A percentile compares a stretch with the other conserved stretches of the same genome.
phyloP scores from a whole-genome alignment of 2,329 filamentous ascomycete genomes.

The Aspergillus awamori region DNA sequence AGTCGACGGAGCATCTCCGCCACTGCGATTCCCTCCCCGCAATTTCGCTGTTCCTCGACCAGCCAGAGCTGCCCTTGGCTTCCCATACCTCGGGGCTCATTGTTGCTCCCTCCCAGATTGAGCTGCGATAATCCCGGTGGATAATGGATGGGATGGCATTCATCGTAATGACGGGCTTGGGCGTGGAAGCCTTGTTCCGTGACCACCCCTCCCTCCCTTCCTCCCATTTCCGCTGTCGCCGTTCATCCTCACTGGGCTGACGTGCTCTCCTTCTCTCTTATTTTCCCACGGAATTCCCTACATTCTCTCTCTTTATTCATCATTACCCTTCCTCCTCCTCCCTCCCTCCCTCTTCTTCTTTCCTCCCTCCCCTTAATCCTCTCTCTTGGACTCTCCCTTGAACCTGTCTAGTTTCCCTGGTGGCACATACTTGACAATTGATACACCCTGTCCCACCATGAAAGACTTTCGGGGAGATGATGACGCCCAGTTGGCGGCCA shows the following conservation, averaged over 20 bases:
- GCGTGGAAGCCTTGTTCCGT: not conserved
- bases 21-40: constrained; percentile 7
- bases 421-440: not conserved
- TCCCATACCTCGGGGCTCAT: not conserved
- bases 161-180: no score
- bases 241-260: not conserved
- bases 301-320: not conserved
- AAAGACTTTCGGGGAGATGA: constrained; percentile 39
- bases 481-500: constrained; percentile 54
- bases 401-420: not conserved
- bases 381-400: not conserved
- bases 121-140: not conserved
- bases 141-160: not conserved
- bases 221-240: not conserved
- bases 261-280: not conserved
- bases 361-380: not conserved
- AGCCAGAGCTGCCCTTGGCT: not conserved
- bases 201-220: not conserved
- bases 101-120: not conserved
- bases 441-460: constrained; percentile 19
- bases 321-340: not conserved
- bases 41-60: not conserved
- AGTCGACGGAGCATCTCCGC: constrained; percentile 7
- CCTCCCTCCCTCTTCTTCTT: not conserved
- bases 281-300: constrained; percentile 6